A percentile compares a stretch with the other conserved stretches of the same genome.
phyloP scores from a whole-genome alignment of 139 green algal genomes.

The Chlamydomonas sphaeroides region DNA sequence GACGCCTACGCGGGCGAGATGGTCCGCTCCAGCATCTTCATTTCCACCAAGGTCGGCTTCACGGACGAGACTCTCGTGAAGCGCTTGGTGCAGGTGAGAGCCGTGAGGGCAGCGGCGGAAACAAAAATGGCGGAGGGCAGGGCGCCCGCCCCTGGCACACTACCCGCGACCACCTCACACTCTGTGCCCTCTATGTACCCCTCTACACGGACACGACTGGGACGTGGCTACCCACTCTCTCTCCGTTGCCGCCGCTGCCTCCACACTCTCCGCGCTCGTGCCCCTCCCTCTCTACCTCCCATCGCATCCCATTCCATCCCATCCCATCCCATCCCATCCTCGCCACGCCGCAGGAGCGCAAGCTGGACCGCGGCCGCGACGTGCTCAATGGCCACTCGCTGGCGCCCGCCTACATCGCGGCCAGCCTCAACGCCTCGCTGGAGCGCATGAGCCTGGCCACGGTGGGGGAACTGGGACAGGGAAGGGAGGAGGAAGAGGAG shows the following conservation, averaged over 20 bases:
- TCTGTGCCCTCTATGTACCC: no score
- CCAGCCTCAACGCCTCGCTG: conserved; percentile 61
- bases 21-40: conserved; percentile 70
- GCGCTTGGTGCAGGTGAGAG: conserved; percentile 27
- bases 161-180: no score
- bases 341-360: not conserved
- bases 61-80: conserved; percentile 36
- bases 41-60: conserved; percentile 80
- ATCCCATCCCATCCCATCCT: not conserved
- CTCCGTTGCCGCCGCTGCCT: no score
- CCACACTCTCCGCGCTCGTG: no score
- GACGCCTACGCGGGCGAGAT: conserved; percentile 12
- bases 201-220: no score
- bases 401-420: conserved; percentile 62
- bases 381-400: conserved; percentile 65
- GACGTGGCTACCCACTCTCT: no score
- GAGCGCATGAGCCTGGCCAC: conserved; percentile 58
- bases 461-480: conserved; percentile 26
- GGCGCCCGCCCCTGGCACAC: no score
- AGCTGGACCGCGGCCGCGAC: conserved; percentile 10
- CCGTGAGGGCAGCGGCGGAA: no score
- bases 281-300: no score
- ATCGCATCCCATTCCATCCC: no score
- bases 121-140: no score
- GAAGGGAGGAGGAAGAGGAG: no score